Evolutionary conservation across 2,329 filamentous ascomycete genomes (phyloP).

Genomic region (Fusarium sp.): DNA sequence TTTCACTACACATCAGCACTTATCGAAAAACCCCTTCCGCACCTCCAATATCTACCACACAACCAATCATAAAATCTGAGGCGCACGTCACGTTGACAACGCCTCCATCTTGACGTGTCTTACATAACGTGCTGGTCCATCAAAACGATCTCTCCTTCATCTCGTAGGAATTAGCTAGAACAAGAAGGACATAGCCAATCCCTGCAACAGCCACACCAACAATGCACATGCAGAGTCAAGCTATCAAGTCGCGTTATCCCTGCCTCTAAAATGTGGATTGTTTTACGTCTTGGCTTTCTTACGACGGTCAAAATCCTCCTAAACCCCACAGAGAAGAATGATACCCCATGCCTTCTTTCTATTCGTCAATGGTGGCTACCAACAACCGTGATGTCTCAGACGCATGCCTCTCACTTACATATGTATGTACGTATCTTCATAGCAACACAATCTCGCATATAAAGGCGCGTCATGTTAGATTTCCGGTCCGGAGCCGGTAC

Average conservation of each 20-base stretch:
- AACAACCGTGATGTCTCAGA: conserved; percentile 4
- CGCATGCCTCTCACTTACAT: conserved; percentile 9
- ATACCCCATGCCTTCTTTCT: conserved; percentile 1
- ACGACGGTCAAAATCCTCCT: neutral
- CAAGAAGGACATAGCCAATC: conserved; percentile 12
- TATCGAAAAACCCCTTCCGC: conserved; percentile 12
- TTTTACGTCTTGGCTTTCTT: conserved; percentile 10
- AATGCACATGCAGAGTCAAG: neutral
- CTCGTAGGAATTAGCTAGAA: conserved; percentile 18
- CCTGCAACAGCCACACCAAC: conserved; percentile 3
- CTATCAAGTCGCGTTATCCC: neutral
- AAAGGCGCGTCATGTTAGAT: neutral
- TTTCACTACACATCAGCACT: conserved; percentile 23
- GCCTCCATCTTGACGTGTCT: conserved; percentile 21
- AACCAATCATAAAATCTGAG: conserved; percentile 30
- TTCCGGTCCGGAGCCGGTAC: conserved; percentile 21
- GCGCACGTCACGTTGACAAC: conserved; percentile 38
- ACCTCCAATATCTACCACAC: conserved; percentile 8
- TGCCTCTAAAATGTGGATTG: conserved; percentile 6
- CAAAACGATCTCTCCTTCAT: neutral
- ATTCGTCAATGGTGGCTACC: conserved; percentile 35
- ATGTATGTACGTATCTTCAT: neutral
- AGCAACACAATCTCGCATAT: neutral
- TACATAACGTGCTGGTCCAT: conserved; percentile 5
- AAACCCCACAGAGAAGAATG: conserved; percentile 24